Conservation (phyloP, 257 asterid genomes). For the Mentha longifolia region DNA sequence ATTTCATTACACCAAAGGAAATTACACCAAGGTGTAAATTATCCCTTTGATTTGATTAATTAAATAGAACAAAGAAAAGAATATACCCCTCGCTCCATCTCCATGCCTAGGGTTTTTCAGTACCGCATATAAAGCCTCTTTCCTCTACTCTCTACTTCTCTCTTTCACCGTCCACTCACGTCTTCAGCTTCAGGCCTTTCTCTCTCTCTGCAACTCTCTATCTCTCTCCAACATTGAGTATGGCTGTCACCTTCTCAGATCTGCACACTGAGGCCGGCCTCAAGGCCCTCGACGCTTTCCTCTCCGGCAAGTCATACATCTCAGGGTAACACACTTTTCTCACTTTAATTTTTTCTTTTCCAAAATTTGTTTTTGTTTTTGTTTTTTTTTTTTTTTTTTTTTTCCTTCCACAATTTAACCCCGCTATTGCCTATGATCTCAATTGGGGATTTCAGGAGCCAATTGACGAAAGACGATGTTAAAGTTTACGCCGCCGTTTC, state of each 20-base stretch:
- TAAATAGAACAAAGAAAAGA: background rate
- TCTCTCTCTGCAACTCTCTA: background rate
- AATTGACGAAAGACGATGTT: constrained; percentile 72
- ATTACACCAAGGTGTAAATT: too few relatives aligned
- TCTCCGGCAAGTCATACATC: constrained; percentile 74
- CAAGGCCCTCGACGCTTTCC: constrained; percentile 65
- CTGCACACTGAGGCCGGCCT: constrained; percentile 83
- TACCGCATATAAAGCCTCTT: constrained; percentile 44
- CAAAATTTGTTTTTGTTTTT: too few relatives aligned
- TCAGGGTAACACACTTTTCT: constrained; percentile 51
- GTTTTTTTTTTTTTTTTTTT: too few relatives aligned
- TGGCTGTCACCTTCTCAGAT: constrained; percentile 85
- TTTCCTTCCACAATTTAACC: background rate
- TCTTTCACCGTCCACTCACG: constrained; percentile 16
- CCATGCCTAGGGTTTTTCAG: constrained; percentile 50
- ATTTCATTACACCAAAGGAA: too few relatives aligned
- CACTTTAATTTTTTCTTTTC: background rate
- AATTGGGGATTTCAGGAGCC: constrained; percentile 48
- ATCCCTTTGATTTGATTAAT: background rate
- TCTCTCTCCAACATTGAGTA: constrained; percentile 30
- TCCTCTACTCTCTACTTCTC: background rate
- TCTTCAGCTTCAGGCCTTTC: constrained; percentile 20
- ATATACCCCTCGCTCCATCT: constrained; percentile 9
- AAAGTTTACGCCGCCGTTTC: constrained; percentile 69
- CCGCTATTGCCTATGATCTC: background rate